Conservation (phyloP, 371 early-diverging fungal species). For the Mortierella sp. region DNA sequence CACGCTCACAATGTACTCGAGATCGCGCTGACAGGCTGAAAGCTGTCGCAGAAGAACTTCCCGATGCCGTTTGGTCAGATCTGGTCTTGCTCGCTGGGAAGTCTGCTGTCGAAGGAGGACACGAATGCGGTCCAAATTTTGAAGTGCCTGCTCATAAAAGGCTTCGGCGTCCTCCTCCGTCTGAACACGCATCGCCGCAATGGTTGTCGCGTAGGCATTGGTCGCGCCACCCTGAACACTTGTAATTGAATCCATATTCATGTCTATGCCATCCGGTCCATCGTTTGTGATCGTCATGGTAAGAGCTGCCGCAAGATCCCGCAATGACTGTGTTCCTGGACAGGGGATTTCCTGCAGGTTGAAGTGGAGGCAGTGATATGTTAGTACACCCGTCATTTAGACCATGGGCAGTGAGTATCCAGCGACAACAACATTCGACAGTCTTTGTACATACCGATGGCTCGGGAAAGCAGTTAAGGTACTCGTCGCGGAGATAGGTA, state of each 20-base stretch:
- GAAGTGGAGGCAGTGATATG: neutral
- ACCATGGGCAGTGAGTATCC: neutral
- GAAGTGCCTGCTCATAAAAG: slow-evolving; percentile 38
- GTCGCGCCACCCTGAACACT: slow-evolving; percentile 17
- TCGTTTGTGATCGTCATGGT: slow-evolving; percentile 45
- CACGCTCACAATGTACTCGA: slow-evolving; percentile 61
- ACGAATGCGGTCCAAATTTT: slow-evolving; percentile 35
- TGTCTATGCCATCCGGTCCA: slow-evolving; percentile 10
- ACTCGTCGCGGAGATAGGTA: slow-evolving; percentile 79
- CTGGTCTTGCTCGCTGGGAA: neutral
- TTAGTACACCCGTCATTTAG: neutral
- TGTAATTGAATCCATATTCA: slow-evolving; percentile 2
- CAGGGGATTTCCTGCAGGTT: slow-evolving; percentile 46
- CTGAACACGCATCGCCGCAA: slow-evolving; percentile 48
- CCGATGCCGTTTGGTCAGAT: slow-evolving; percentile 8
- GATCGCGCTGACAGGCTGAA: slow-evolving; percentile 55
- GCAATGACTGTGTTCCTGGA: slow-evolving; percentile 50
- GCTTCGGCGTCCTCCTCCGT: slow-evolving; percentile 53
- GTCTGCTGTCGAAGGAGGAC: slow-evolving; percentile 19
- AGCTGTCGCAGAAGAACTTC: slow-evolving; percentile 43
- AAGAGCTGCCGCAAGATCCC: slow-evolving; percentile 47
- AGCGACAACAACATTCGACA: neutral
- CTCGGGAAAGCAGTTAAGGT: slow-evolving; percentile 75
- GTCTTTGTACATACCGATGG: slow-evolving; percentile 56
- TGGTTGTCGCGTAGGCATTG: slow-evolving; percentile 47